phyloP scores from a whole-genome alignment of 306 rosid genomes.

The Ceratonia siliqua region DNA sequence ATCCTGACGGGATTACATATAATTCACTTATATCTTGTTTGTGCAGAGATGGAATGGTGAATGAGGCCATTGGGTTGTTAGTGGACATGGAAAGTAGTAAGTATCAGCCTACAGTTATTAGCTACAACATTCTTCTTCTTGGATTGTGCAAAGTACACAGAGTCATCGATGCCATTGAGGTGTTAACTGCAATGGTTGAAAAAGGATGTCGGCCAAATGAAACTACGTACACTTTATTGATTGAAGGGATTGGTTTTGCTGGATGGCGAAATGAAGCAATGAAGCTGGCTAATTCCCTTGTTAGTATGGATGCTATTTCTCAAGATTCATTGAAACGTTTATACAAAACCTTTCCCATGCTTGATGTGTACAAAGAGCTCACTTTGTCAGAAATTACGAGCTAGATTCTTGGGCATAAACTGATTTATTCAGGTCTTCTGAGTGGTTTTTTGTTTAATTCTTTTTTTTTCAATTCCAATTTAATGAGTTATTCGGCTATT shows the following conservation, averaged over 20 bases:
- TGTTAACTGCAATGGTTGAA: constrained; percentile 62
- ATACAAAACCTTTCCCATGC: constrained; percentile 64
- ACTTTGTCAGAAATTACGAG: constrained; percentile 53
- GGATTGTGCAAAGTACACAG: constrained; percentile 76
- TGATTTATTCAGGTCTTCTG: constrained; percentile 13
- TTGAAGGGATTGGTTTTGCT: constrained; percentile 79
- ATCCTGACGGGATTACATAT: constrained; percentile 76
- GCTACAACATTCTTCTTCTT: constrained; percentile 71
- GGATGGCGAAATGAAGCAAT: constrained; percentile 78
- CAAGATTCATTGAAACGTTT: constrained; percentile 59
- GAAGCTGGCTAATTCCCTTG: constrained; percentile 69
- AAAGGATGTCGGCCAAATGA: constrained; percentile 72
- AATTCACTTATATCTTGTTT: constrained; percentile 75
- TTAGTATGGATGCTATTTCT: constrained; percentile 51
- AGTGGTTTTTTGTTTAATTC: constrained; percentile 19
- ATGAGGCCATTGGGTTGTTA: constrained; percentile 77
- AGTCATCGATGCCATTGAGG: constrained; percentile 65
- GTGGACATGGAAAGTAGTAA: constrained; percentile 65
- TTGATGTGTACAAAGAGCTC: constrained; percentile 65
- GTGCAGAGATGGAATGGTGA: constrained; percentile 90
- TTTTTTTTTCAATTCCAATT: no score
- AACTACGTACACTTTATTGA: constrained; percentile 61
- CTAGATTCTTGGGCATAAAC: constrained; percentile 21
- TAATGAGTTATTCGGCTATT: background rate
- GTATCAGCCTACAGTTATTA: constrained; percentile 60